These are phyloP conservation scores for Globisporangium heterothallicum DNA, from an alignment of 352 stramenopile genomes.

Conservation along the genomic window DNA sequence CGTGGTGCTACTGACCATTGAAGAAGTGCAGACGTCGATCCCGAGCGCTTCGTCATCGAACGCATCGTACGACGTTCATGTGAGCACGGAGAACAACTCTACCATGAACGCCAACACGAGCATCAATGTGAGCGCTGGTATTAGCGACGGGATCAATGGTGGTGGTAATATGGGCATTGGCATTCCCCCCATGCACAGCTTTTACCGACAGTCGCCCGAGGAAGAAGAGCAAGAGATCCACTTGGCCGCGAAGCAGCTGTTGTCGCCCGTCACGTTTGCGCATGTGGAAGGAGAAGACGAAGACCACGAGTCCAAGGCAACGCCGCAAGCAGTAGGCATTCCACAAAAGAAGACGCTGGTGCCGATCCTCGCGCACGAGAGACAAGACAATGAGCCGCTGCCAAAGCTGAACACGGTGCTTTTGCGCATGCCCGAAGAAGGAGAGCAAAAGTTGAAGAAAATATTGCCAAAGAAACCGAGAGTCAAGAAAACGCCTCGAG, in stretches of 20 bases:
- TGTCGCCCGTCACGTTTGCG: constrained; percentile 15
- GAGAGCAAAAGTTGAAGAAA: constrained; percentile 1
- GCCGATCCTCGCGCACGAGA: constrained; percentile 2
- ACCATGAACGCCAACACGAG: not conserved
- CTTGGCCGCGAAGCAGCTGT: constrained; percentile 15
- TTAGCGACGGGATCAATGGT: not conserved
- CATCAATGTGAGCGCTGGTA: not conserved
- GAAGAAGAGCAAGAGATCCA: constrained; percentile 18
- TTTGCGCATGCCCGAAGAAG: not conserved
- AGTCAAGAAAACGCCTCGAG: constrained; percentile 8
- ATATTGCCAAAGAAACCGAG: constrained; percentile 11
- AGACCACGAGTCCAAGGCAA: constrained; percentile 2
- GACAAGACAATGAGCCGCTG: not conserved
- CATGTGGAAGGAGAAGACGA: constrained; percentile 13
- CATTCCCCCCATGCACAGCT: not conserved
- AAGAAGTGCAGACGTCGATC: constrained; percentile 7
- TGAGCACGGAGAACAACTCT: not conserved
- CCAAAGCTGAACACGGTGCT: not conserved
- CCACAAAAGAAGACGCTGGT: not conserved
- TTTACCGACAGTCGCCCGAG: constrained; percentile 7
- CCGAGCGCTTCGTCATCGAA: constrained; percentile 6
- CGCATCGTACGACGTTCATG: constrained; percentile 1
- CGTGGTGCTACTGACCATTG: constrained; percentile 12
- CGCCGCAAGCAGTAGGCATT: not conserved
- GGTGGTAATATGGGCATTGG: constrained; percentile 5